phyloP scores from a whole-genome alignment of 441 rosid genomes.

The Aleurites moluccanus region DNA sequence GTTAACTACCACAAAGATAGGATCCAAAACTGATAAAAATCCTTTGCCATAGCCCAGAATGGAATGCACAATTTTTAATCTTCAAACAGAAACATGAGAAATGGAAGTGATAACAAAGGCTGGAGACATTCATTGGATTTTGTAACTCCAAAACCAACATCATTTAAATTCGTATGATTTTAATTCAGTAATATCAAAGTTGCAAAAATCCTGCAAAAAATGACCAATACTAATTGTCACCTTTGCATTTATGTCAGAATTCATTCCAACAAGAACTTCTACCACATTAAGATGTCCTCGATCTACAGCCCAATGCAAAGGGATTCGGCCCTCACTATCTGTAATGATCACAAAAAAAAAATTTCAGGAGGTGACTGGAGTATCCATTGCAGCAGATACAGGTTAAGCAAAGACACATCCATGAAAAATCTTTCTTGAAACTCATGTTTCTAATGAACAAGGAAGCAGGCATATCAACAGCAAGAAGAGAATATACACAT shows the following conservation, averaged over 20 bases:
- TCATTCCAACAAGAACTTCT: slow-evolving; percentile 55
- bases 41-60: not conserved
- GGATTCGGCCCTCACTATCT: slow-evolving; percentile 94
- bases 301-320: slow-evolving; percentile 98
- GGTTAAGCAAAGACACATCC: not conserved
- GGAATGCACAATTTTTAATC: not conserved
- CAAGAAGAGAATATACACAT: not conserved
- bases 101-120: not conserved
- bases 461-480: not conserved
- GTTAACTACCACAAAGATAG: not conserved
- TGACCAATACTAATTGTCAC: slow-evolving; percentile 29
- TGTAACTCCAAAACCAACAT: not conserved
- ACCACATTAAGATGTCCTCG: slow-evolving; percentile 71
- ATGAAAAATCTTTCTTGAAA: not conserved
- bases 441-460: not conserved
- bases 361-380: slow-evolving; percentile 13
- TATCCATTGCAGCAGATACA: not conserved
- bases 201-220: not conserved
- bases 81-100: not conserved
- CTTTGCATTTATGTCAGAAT: slow-evolving; percentile 82
- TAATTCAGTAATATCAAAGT: not conserved
- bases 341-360: slow-evolving; percentile 33
- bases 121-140: not conserved
- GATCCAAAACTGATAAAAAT: not conserved
- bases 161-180: not conserved